phyloP scores from a whole-genome alignment of 768 basidiomycete species.

The Dioszegia hungarica region DNA sequence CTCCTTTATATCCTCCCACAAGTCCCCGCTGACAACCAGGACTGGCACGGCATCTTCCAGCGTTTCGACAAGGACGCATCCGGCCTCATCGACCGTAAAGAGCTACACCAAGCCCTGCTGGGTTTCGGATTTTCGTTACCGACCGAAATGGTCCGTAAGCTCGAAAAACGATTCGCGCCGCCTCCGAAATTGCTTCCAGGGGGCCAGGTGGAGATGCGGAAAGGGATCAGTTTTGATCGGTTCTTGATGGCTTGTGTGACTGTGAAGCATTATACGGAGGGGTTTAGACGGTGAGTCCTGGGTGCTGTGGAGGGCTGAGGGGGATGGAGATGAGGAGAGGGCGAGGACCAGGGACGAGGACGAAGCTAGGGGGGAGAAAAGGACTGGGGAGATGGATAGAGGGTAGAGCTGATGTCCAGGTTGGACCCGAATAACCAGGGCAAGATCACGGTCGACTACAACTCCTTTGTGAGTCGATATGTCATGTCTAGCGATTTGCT shows the following conservation, averaged over 20 bases:
- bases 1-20: background rate
- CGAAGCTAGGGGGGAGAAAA: no score
- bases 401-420: slow-evolving; percentile 7
- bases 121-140: slow-evolving; percentile 48
- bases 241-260: slow-evolving; percentile 50
- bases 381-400: no score
- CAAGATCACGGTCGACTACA: slow-evolving; percentile 45
- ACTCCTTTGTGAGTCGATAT: slow-evolving; percentile 37
- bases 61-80: slow-evolving; percentile 48
- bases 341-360: no score
- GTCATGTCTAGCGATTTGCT: background rate
- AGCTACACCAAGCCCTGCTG: slow-evolving; percentile 45
- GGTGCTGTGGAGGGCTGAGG: background rate
- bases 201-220: background rate
- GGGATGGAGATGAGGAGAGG: background rate
- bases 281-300: slow-evolving; percentile 41
- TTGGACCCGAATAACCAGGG: slow-evolving; percentile 36
- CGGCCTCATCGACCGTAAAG: slow-evolving; percentile 46
- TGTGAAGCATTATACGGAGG: slow-evolving; percentile 49
- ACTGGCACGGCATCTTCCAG: slow-evolving; percentile 49
- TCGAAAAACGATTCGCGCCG: slow-evolving; percentile 47
- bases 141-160: slow-evolving; percentile 42
- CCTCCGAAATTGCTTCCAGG: slow-evolving; percentile 22
- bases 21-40: slow-evolving; percentile 16
- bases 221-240: slow-evolving; percentile 47